Conservation (phyloP, 2,329 filamentous ascomycete genomes). For the Fusarium napiforme region DNA sequence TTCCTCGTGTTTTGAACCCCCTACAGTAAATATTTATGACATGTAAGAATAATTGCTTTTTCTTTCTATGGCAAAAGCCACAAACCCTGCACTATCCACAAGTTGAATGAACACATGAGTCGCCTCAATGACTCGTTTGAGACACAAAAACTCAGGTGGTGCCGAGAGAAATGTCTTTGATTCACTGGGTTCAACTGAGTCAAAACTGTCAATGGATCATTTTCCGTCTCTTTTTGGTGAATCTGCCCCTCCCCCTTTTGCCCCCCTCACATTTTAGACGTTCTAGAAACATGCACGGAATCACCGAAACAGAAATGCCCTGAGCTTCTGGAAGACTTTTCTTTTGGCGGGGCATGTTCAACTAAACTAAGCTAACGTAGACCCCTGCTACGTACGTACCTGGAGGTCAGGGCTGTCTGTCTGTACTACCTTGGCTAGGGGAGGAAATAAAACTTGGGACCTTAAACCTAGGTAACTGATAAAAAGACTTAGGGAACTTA, state of each 20-base stretch:
- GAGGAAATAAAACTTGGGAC: no score
- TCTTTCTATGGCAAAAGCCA: neutral
- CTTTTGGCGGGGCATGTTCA: neutral
- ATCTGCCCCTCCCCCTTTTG: neutral
- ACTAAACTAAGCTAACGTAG: neutral
- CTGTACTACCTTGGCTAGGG: neutral
- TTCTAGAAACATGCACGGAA: constrained; percentile 22
- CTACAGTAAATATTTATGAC: constrained; percentile 10
- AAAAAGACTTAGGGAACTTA: no score
- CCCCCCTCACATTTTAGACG: neutral
- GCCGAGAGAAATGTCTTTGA: constrained; percentile 1
- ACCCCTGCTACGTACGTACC: neutral
- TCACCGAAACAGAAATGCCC: constrained; percentile 9
- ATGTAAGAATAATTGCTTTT: constrained; percentile 22
- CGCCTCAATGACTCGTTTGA: constrained; percentile 11
- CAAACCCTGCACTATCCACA: neutral
- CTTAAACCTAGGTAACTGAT: no score
- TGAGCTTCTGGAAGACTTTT: constrained; percentile 17
- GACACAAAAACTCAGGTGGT: neutral
- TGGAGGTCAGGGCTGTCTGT: neutral
- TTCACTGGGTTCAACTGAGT: constrained; percentile 2
- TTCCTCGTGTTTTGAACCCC: constrained; percentile 20
- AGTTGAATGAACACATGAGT: neutral
- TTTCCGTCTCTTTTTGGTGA: neutral
- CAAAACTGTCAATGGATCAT: neutral